Evolutionary conservation across 1,284 basidiomycete genomes (phyloP).

Genomic region (Cerrena zonata): DNA sequence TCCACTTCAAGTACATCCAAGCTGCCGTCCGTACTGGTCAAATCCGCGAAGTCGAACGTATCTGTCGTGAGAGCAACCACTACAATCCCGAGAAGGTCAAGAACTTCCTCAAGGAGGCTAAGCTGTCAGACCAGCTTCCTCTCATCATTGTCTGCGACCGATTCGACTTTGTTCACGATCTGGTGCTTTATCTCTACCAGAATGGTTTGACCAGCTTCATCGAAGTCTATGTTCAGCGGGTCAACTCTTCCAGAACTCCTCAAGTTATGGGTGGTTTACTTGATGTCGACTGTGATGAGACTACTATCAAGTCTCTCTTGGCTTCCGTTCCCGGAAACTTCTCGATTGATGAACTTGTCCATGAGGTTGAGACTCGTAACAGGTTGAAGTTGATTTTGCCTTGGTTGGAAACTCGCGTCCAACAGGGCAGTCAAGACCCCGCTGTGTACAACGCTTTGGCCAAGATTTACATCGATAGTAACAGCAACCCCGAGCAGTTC

Average conservation of each 20-base stretch:
- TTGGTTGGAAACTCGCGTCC: constrained; percentile 92
- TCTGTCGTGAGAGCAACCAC: constrained; percentile 93
- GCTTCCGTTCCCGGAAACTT: constrained; percentile 95
- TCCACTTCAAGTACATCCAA: constrained; percentile 99
- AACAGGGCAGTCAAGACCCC: constrained; percentile 86
- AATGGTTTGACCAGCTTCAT: constrained; percentile 96
- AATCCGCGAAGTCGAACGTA: constrained; percentile 97
- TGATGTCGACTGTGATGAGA: constrained; percentile 98
- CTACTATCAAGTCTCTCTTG: constrained; percentile 89
- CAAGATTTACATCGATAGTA: constrained; percentile 98
- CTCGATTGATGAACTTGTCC: constrained; percentile 95
- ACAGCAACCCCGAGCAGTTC: constrained; percentile 96
- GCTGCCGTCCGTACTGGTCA: constrained; percentile 97
- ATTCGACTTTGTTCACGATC: constrained; percentile 99
- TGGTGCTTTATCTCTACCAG: constrained; percentile 98
- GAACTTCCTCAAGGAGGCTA: constrained; percentile 99
- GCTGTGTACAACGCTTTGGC: constrained; percentile 95
- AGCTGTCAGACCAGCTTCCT: constrained; percentile 92
- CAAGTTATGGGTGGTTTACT: constrained; percentile 96
- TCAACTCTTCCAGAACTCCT: constrained; percentile 96
- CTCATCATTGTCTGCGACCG: constrained; percentile 99
- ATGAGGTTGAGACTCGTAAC: constrained; percentile 95
- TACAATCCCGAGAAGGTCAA: constrained; percentile 99
- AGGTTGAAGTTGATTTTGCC: constrained; percentile 94
- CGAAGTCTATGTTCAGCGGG: constrained; percentile 97